phyloP scores from a whole-genome alignment of 768 basidiomycete species.

The Exidia glandulosa region DNA sequence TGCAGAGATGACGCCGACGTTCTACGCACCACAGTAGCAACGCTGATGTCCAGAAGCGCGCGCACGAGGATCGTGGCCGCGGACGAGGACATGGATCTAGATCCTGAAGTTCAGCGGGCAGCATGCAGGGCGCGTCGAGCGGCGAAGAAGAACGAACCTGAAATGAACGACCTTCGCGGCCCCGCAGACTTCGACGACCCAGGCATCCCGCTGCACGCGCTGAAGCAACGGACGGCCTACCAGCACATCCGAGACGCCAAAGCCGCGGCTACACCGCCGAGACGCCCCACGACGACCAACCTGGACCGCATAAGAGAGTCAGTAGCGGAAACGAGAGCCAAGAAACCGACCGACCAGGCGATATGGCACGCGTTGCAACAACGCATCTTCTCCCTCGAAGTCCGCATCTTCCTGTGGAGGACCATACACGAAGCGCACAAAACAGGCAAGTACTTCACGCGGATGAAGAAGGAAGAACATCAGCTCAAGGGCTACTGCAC shows the following conservation, averaged over 20 bases:
- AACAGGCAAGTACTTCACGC: background rate
- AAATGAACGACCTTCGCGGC: background rate
- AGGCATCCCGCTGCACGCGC: background rate
- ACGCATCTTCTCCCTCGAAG: background rate
- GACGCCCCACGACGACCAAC: background rate
- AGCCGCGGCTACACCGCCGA: background rate
- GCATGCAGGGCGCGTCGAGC: background rate
- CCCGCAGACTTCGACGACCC: background rate
- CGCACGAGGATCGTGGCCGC: background rate
- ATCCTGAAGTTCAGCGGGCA: background rate
- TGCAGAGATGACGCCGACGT: background rate
- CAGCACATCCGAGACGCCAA: background rate
- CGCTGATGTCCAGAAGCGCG: background rate
- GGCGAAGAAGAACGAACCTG: background rate
- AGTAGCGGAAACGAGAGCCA: background rate
- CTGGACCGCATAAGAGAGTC: background rate
- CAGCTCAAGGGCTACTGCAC: background rate
- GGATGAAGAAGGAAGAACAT: background rate
- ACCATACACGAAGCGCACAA: background rate
- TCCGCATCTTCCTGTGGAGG: background rate
- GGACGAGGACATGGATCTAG: background rate
- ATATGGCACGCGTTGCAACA: background rate
- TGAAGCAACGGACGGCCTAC: background rate
- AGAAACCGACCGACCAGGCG: background rate
- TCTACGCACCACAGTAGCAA: background rate